A percentile compares a stretch with the other conserved stretches of the same genome.
phyloP scores from a whole-genome alignment of 73 alveolate genomes.

The Paramecium sonneborni region DNA sequence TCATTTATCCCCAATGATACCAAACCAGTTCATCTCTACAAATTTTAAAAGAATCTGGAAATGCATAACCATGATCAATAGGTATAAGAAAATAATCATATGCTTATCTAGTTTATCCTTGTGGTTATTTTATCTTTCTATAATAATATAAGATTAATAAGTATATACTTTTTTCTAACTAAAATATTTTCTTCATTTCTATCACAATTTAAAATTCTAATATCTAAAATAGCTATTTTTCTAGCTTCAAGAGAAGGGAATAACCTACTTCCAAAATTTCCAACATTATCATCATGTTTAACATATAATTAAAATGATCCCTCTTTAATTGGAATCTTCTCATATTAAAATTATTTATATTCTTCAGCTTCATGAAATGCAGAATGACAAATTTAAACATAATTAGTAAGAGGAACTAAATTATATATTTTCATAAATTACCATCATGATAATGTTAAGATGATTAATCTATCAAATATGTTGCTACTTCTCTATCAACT shows the following conservation, averaged over 20 bases:
- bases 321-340: slow-evolving; percentile 80
- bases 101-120: slow-evolving; percentile 56
- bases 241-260: slow-evolving; percentile 91
- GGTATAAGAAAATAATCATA: slow-evolving; percentile 89
- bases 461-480: slow-evolving; percentile 88
- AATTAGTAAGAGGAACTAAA: slow-evolving; percentile 95
- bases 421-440: not conserved
- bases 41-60: slow-evolving; percentile 93
- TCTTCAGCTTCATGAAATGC: slow-evolving; percentile 73
- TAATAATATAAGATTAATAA: slow-evolving; percentile 16
- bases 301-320: slow-evolving; percentile 93
- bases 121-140: slow-evolving; percentile 13
- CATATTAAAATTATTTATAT: slow-evolving; percentile 63
- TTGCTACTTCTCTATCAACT: slow-evolving; percentile 97
- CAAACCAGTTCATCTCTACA: slow-evolving; percentile 94
- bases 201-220: slow-evolving; percentile 94
- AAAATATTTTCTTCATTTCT: slow-evolving; percentile 96
- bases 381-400: slow-evolving; percentile 94
- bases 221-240: slow-evolving; percentile 94
- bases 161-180: slow-evolving; percentile 76
- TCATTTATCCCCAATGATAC: slow-evolving; percentile 96
- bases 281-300: slow-evolving; percentile 85
- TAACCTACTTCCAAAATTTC: slow-evolving; percentile 85
- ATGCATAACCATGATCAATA: slow-evolving; percentile 94
- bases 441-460: slow-evolving; percentile 71